Evolutionary conservation across 1,139 yeast genomes (phyloP).

Genomic region (Lizanozyma gosingica): DNA sequence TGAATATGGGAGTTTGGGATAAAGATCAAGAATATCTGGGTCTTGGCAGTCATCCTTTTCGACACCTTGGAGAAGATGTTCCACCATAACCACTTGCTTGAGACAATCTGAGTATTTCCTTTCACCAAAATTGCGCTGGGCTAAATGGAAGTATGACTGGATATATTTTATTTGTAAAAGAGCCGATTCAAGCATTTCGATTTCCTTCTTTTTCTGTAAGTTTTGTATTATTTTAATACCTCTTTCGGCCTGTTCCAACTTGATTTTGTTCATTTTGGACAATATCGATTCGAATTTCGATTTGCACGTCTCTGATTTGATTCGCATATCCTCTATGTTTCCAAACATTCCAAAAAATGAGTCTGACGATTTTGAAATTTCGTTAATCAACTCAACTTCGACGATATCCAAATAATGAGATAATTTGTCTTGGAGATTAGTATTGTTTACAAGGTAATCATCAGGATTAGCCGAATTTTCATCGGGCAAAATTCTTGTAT

Average conservation of each 20-base stretch:
- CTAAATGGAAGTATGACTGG: conserved; percentile 40
- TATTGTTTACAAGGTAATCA: conserved; percentile 25
- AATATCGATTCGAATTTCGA: conserved; percentile 39
- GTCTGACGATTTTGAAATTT: conserved; percentile 76
- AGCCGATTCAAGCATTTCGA: conserved; percentile 54
- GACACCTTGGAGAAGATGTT: conserved; percentile 48
- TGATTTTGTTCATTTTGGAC: conserved; percentile 31
- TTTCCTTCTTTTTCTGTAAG: conserved; percentile 48
- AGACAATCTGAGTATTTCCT: conserved; percentile 37
- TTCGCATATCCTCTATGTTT: conserved; percentile 58
- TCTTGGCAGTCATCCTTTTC: conserved; percentile 15
- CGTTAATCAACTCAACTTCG: conserved; percentile 70
- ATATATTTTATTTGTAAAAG: conserved; percentile 55
- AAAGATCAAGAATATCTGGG: conserved; percentile 17
- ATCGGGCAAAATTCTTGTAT: conserved; percentile 29
- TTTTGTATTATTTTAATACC: conserved; percentile 48
- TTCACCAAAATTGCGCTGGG: conserved; percentile 38
- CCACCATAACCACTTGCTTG: conserved; percentile 47
- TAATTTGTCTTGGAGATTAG: conserved; percentile 67
- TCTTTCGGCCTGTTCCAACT: conserved; percentile 39
- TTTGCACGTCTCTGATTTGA: conserved; percentile 46
- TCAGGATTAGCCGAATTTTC: conserved; percentile 13
- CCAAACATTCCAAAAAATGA: conserved; percentile 80
- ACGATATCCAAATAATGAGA: conserved; percentile 80
- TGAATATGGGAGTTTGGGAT: conserved; percentile 41